These are phyloP conservation scores for Coniochaeta ligniaria DNA, from an alignment of 2,329 filamentous ascomycete genomes.

Conservation along the genomic window DNA sequence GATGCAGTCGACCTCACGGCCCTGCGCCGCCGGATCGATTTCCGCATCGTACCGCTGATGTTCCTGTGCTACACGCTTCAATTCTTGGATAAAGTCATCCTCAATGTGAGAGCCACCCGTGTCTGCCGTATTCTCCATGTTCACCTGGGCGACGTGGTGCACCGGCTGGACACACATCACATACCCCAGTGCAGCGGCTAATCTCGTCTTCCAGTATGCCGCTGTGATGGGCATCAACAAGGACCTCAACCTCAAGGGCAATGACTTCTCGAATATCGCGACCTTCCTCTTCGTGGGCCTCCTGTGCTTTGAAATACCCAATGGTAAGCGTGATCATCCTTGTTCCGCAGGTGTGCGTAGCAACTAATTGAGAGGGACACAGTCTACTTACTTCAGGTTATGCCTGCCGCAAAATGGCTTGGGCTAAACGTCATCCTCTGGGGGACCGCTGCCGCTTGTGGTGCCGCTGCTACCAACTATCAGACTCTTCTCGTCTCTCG, in stretches of 20 bases:
- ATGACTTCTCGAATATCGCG: conserved; percentile 56
- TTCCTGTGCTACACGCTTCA: conserved; percentile 56
- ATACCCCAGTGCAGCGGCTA: not conserved
- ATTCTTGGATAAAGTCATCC: conserved; percentile 56
- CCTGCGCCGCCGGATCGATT: conserved; percentile 50
- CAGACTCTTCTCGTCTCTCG: conserved; percentile 44
- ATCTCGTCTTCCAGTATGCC: conserved; percentile 40
- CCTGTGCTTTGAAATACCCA: conserved; percentile 51
- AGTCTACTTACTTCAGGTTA: conserved; percentile 52
- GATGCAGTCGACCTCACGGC: conserved; percentile 30
- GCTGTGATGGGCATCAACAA: conserved; percentile 56
- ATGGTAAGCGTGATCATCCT: conserved; percentile 32
- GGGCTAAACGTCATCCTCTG: conserved; percentile 51
- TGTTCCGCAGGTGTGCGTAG: not conserved
- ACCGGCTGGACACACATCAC: not conserved
- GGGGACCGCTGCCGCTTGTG: conserved; percentile 48
- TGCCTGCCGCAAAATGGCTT: conserved; percentile 55
- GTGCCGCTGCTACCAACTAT: conserved; percentile 47
- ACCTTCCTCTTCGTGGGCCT: conserved; percentile 58
- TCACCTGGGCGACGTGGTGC: conserved; percentile 4
- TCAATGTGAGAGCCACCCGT: conserved; percentile 40
- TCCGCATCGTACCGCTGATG: conserved; percentile 53
- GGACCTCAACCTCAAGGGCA: conserved; percentile 47
- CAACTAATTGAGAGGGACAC: conserved; percentile 1
- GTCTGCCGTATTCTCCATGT: not conserved